phyloP scores from a whole-genome alignment of 78 protist genomes.

The Protostelium mycophagum region DNA sequence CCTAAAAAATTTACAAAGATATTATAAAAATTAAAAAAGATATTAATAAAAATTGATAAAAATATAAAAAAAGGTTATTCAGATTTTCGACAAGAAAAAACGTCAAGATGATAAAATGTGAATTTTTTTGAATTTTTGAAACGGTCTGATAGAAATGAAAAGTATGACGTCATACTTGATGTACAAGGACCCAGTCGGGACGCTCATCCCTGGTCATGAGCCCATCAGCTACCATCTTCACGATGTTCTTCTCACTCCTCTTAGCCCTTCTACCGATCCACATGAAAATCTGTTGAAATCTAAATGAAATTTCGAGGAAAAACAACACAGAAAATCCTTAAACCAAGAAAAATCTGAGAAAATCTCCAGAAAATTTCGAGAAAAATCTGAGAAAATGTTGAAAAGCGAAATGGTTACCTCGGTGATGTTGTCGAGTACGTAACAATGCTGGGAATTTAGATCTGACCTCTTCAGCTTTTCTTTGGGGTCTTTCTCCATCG shows the following conservation, averaged over 20 bases:
- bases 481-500: neutral
- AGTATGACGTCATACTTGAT: no score
- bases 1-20: no score
- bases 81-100: no score
- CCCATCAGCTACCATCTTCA: neutral
- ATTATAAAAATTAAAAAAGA: no score
- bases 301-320: neutral
- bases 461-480: neutral
- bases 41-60: no score
- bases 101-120: no score
- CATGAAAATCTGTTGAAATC: neutral
- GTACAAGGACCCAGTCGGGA: neutral
- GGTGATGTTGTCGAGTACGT: neutral
- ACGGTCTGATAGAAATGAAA: no score
- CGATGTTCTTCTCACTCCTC: neutral
- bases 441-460: neutral
- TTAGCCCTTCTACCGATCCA: neutral
- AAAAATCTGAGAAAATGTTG: no score
- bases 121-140: no score
- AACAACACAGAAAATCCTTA: no score
- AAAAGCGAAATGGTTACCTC: no score
- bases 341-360: neutral
- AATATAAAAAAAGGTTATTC: no score
- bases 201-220: neutral
- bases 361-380: neutral